Percentiles rank a stretch among this genome's conserved stretches.
These are phyloP conservation scores for Erucastrum elatum DNA, from an alignment of 345 rosid genomes.

Conservation along the genomic window DNA sequence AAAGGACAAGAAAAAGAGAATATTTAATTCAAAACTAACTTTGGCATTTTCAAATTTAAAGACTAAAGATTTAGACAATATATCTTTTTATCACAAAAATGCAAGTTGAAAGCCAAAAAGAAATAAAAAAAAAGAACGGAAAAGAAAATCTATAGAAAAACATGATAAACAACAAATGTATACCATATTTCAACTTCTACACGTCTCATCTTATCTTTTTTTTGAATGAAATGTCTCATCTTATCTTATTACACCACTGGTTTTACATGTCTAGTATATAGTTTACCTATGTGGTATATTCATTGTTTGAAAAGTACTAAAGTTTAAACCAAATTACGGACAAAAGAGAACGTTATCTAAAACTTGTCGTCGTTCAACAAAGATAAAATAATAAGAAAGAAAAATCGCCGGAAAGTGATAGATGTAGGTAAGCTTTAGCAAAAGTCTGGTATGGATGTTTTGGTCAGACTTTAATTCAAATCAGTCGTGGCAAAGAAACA, in stretches of 20 bases:
- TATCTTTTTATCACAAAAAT: conserved; percentile 21
- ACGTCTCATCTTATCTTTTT: background rate
- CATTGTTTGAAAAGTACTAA: background rate
- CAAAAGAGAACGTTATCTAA: background rate
- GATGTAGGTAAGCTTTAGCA: conserved; percentile 30
- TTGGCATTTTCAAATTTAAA: conserved; percentile 17
- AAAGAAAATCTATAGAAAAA: background rate
- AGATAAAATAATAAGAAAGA: background rate
- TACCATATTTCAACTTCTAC: background rate
- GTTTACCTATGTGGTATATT: background rate
- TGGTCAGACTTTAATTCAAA: conserved; percentile 38
- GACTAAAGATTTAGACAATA: conserved; percentile 15
- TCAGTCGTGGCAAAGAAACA: conserved; percentile 38
- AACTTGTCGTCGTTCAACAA: background rate
- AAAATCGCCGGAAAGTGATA: conserved; percentile 37
- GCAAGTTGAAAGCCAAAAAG: background rate
- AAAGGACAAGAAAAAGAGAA: conserved; percentile 16
- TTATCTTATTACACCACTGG: background rate
- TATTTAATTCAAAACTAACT: conserved; percentile 7
- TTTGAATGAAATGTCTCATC: no score
- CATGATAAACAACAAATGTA: conserved; percentile 8
- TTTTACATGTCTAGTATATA: background rate
- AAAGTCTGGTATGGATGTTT: conserved; percentile 34
- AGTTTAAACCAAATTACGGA: background rate
- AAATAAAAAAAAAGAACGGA: background rate